Evolutionary conservation across 2,329 filamentous ascomycete genomes (phyloP), one percentile per base, ranked within the genome.

Genomic region (Teratosphaeria pseudoeucalypti): DNA sequence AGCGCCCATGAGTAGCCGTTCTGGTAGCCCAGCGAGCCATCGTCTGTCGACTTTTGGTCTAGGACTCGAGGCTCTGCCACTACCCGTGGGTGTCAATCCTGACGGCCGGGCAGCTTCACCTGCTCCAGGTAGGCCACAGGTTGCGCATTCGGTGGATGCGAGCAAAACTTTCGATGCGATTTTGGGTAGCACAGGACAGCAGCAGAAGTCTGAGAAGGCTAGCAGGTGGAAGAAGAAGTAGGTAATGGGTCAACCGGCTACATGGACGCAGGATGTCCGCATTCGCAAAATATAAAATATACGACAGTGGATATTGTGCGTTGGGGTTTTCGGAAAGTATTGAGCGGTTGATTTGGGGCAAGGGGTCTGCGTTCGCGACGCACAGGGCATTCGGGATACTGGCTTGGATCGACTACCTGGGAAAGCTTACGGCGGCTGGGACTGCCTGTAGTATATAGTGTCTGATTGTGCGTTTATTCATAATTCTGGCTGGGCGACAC

Each of bases 161-260:
- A 76, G 61, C 58, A 78, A 77, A 69, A 80, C 78, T 1, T 80
- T 80, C 63, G 78, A 80, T 66, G 73, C 73, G 16, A 79, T 80
- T 54, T 62, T 80, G n/a, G 73, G 69, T 6, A 63, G 63, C 43
- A 56, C 63, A 54, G 55, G 60, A 54, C 57, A 55, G 52, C 53
- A 61, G 37, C 63, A 64, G 57, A 70, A 68, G n/a, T 19, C 43
- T 49, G n/a, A 49, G 16, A 49, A 49, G 43, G 11, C 43, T n/a
- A 49, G 43, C 19, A 49, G 55, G 55, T 26, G 39, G 55, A 34
- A 32, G 23, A 54, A 32, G 14, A 54, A 54, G 26, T 29, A 54
- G n/a, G n/a, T 7, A 11, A 23, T 19, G n/a, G 19, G 43, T 19
- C 23, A 23, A 23, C 2, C 29, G 29, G 29, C 16, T 39, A 16